phyloP scores from a whole-genome alignment of 2,329 filamentous ascomycete genomes.

The Phialophora chinensis region DNA sequence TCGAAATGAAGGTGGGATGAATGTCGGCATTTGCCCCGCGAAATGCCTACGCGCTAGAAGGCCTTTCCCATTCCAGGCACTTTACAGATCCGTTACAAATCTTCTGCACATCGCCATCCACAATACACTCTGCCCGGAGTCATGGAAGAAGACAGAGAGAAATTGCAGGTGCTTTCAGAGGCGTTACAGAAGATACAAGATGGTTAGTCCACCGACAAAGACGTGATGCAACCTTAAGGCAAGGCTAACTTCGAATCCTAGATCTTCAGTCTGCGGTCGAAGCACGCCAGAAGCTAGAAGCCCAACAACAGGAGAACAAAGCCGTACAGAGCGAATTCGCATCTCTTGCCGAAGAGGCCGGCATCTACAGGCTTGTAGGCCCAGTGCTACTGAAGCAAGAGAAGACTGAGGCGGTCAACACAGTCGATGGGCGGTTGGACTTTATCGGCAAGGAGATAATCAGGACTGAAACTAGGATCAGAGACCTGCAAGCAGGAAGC shows the following conservation, averaged over 20 bases:
- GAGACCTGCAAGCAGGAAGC: constrained; percentile 67
- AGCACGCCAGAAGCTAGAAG: constrained; percentile 86
- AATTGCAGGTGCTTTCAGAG: constrained; percentile 81
- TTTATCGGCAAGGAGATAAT: constrained; percentile 92
- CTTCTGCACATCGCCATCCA: constrained; percentile 9
- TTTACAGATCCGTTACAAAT: constrained; percentile 28
- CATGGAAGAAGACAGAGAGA: constrained; percentile 66
- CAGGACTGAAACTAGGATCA: constrained; percentile 70
- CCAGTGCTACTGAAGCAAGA: constrained; percentile 95
- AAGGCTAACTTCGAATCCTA: constrained; percentile 47
- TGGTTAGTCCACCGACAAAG: constrained; percentile 56
- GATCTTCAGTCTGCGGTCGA: constrained; percentile 79
- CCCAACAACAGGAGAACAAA: constrained; percentile 90
- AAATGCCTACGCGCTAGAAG: constrained; percentile 23
- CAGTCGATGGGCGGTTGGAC: constrained; percentile 86
- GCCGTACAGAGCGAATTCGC: constrained; percentile 84
- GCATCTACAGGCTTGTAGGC: constrained; percentile 94
- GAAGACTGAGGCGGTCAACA: constrained; percentile 84
- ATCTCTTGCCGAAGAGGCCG: constrained; percentile 76
- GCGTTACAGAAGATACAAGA: constrained; percentile 86
- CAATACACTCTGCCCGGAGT: background rate
- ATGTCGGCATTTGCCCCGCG: constrained; percentile 34
- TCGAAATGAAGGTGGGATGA: constrained; percentile 18
- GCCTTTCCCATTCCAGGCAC: constrained; percentile 17
- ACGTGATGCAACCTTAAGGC: background rate